phyloP scores from a whole-genome alignment of 768 basidiomycete species.

The Mycena vulgaris region DNA sequence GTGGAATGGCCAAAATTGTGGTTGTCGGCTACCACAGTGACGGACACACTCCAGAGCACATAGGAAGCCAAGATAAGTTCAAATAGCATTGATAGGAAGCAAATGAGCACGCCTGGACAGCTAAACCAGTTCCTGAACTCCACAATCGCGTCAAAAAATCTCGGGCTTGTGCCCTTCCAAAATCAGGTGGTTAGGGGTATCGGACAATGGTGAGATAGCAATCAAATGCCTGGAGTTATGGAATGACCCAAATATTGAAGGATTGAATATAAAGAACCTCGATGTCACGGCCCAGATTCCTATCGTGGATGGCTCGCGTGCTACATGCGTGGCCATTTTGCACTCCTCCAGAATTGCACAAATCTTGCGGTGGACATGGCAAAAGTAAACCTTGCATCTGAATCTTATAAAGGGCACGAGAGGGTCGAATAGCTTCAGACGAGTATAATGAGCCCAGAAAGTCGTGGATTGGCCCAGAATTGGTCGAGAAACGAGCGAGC shows the following conservation, averaged over 20 bases:
- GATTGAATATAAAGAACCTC: neutral
- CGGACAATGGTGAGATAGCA: conserved; percentile 5
- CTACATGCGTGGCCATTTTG: conserved; percentile 8
- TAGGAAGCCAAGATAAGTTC: conserved; percentile 5
- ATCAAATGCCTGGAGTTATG: conserved; percentile 3
- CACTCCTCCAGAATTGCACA: neutral
- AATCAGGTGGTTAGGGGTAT: neutral
- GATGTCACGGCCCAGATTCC: conserved; percentile 3
- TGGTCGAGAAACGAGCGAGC: neutral
- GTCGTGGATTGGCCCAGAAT: no score
- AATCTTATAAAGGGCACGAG: neutral
- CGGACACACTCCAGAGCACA: conserved; percentile 2
- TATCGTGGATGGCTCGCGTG: neutral
- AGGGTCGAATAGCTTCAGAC: neutral
- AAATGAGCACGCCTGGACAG: neutral
- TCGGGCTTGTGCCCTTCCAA: neutral
- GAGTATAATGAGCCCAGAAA: neutral
- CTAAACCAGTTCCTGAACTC: neutral
- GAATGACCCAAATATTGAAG: neutral
- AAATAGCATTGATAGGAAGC: conserved; percentile 1
- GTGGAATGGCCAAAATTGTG: neutral
- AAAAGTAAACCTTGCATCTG: neutral
- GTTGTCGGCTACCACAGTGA: conserved; percentile 4
- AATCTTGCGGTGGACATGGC: conserved; percentile 4
- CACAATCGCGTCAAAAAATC: conserved; percentile 4